phyloP scores from a whole-genome alignment of 768 basidiomycete genomes.

The Tulasnella sp. region DNA sequence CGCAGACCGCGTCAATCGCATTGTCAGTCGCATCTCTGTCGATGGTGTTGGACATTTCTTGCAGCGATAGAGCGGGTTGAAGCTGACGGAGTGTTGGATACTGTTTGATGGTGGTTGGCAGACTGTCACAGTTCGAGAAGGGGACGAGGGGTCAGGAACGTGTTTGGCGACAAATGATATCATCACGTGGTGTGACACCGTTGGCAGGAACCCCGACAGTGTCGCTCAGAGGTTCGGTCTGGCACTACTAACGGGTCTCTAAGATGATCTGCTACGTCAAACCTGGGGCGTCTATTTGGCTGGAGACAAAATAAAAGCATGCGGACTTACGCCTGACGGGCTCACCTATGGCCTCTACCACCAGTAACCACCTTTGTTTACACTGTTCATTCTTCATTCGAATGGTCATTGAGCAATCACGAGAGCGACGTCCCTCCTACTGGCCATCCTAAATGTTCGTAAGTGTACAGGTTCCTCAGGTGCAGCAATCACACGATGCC shows the following conservation, averaged over 20 bases:
- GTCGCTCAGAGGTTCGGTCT: background rate
- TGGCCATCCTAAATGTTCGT: no score
- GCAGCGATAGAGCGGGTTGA: background rate
- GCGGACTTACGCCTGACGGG: no score
- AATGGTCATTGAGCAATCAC: no score
- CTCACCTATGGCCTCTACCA: no score
- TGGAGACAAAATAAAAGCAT: background rate
- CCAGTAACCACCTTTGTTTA: no score
- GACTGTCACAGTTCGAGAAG: background rate
- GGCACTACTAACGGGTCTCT: background rate
- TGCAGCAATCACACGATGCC: no score
- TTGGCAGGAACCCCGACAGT: background rate
- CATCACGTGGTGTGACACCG: background rate
- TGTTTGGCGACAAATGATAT: background rate
- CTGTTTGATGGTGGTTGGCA: background rate
- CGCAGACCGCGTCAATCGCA: constrained; percentile 27
- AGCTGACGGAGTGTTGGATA: background rate
- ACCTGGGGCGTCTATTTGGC: background rate
- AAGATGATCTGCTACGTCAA: background rate
- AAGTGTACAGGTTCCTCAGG: no score
- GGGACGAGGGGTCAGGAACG: no score
- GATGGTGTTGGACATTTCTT: constrained; percentile 34
- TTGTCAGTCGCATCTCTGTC: constrained; percentile 25
- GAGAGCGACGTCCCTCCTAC: no score
- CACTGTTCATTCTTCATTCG: no score